Conservation (phyloP, 225 moss, liverwort and hornwort genomes). For the Antitrichia curtipendula region DNA sequence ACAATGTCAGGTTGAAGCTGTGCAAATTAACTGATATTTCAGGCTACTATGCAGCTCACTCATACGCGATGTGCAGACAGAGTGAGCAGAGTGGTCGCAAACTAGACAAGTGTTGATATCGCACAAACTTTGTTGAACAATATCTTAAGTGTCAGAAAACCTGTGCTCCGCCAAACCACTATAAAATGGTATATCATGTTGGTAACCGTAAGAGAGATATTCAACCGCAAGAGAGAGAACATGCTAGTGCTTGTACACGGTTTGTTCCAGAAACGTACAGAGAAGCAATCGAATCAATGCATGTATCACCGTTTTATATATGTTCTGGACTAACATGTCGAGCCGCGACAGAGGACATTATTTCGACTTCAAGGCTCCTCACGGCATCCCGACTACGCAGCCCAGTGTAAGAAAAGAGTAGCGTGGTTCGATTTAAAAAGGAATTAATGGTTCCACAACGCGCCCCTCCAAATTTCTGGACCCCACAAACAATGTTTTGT, state of each 20-base stretch:
- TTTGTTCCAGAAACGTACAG: neutral
- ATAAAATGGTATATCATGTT: neutral
- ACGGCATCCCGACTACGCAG: neutral
- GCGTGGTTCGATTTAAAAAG: neutral
- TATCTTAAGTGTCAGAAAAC: neutral
- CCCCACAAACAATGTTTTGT: no score
- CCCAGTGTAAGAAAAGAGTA: neutral
- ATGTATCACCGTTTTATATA: neutral
- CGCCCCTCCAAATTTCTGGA: neutral
- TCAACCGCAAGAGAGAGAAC: neutral
- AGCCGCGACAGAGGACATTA: neutral
- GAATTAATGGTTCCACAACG: neutral
- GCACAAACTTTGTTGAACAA: neutral
- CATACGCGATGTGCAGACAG: neutral
- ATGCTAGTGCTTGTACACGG: neutral
- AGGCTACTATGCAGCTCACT: neutral
- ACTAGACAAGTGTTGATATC: neutral
- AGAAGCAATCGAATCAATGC: neutral
- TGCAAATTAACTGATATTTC: neutral
- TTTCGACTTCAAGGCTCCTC: neutral
- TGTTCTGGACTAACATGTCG: neutral
- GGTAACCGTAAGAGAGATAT: neutral
- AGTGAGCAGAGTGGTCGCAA: neutral
- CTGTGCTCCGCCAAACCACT: neutral
- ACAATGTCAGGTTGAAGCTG: neutral